Conservation (phyloP, 108 stramenopile genomes). For the Discostella pseudostelligera region DNA sequence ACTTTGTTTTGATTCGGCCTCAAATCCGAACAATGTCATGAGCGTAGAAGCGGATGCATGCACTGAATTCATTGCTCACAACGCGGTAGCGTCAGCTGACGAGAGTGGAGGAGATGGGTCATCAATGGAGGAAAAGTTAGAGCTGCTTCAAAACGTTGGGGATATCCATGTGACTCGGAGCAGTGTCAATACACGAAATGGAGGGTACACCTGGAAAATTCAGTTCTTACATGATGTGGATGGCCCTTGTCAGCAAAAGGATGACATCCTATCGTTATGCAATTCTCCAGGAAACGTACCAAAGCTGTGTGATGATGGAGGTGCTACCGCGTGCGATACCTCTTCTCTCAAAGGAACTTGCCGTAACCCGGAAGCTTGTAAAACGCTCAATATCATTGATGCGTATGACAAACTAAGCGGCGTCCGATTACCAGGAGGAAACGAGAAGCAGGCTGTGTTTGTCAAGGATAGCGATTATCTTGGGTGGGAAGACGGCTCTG, state of each 20-base stretch:
- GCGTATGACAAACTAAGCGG: constrained; percentile 30
- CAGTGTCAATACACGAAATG: constrained; percentile 66
- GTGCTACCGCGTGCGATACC: constrained; percentile 37
- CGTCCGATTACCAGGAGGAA: constrained; percentile 43
- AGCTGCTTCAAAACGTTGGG: constrained; percentile 73
- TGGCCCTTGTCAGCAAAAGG: constrained; percentile 73
- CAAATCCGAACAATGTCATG: constrained; percentile 52
- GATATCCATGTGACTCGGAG: constrained; percentile 74
- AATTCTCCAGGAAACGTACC: constrained; percentile 83
- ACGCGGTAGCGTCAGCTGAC: constrained; percentile 61
- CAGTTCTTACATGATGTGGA: constrained; percentile 74
- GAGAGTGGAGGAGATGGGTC: constrained; percentile 74
- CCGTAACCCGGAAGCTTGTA: constrained; percentile 45
- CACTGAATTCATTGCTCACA: constrained; percentile 73
- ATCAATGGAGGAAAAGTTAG: constrained; percentile 80
- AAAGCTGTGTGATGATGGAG: constrained; percentile 43
- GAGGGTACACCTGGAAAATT: constrained; percentile 77
- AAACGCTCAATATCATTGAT: constrained; percentile 49
- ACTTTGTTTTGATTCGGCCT: constrained; percentile 59
- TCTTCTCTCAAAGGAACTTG: constrained; percentile 39
- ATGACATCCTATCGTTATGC: constrained; percentile 47
- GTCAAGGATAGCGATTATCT: constrained; percentile 54
- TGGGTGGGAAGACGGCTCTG: constrained; percentile 54
- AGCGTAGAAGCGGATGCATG: constrained; percentile 46
- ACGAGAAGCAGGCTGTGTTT: constrained; percentile 46